Percentiles rank a stretch among this genome's conserved stretches.
These are phyloP conservation scores for Neurospora pannonica DNA, from an alignment of 495 filamentous ascomycete species.

Conservation along the genomic window DNA sequence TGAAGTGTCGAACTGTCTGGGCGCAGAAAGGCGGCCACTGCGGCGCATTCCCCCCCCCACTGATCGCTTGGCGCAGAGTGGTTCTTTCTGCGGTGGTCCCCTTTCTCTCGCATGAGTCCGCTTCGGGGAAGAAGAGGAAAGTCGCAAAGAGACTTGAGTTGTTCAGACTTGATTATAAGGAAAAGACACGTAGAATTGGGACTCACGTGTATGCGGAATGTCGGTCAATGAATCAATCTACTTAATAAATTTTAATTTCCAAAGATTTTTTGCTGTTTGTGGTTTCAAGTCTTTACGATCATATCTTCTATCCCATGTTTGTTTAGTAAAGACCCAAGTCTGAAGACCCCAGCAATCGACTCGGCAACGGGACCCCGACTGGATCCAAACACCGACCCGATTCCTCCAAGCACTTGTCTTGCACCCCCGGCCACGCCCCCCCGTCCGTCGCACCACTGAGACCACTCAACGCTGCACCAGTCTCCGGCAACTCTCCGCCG, in stretches of 20 bases:
- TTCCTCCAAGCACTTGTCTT: neutral
- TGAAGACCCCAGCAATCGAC: neutral
- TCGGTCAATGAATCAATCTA: neutral
- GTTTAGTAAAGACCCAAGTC: neutral
- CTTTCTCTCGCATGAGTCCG: neutral
- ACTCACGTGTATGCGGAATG: neutral
- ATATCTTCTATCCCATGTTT: neutral
- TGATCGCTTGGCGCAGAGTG: neutral
- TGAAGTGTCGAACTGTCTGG: neutral
- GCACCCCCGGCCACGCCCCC: neutral
- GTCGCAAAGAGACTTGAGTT: neutral
- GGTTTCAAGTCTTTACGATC: neutral
- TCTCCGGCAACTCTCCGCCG: neutral
- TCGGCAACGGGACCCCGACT: neutral
- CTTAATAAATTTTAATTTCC: neutral
- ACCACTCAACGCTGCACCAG: neutral
- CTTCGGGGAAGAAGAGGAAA: neutral
- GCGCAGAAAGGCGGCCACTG: neutral
- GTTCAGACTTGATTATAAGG: neutral
- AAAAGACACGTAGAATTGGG: neutral
- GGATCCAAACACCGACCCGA: neutral
- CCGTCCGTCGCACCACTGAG: neutral
- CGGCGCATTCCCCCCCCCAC: neutral
- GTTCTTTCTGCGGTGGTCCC: neutral
- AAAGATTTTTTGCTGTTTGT: neutral